These are phyloP conservation scores for Cadophora gregata DNA, from an alignment of 2,329 filamentous ascomycete genomes.

Conservation along the genomic window DNA sequence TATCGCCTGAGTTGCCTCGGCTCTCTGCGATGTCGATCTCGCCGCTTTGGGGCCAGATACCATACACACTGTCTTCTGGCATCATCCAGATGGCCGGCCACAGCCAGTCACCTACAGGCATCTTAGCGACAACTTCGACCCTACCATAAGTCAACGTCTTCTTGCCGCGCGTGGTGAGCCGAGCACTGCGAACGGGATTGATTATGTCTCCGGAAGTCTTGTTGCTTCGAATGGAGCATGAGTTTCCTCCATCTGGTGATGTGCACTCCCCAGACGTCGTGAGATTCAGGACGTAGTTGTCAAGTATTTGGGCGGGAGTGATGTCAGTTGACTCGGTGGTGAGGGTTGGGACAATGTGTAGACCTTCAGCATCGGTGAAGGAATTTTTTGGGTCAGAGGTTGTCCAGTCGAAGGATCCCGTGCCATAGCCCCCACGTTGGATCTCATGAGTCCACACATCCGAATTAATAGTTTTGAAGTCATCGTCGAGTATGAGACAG, in stretches of 20 bases:
- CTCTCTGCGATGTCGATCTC: neutral
- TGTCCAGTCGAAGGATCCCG: neutral
- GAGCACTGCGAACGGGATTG: neutral
- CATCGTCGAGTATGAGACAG: neutral
- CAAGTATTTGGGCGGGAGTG: neutral
- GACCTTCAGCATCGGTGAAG: neutral
- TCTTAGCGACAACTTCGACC: neutral
- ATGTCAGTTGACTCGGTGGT: neutral
- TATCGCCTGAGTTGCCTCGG: neutral
- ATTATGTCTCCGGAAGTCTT: neutral
- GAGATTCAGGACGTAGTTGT: neutral
- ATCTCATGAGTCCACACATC: neutral
- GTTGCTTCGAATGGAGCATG: neutral
- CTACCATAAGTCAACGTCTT: neutral
- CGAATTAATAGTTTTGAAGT: neutral
- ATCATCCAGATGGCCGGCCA: neutral
- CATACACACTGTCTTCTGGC: neutral
- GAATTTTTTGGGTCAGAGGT: neutral
- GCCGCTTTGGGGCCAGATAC: neutral
- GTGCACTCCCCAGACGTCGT: neutral
- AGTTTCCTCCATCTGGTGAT: neutral
- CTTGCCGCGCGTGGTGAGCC: neutral
- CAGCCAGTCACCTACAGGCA: neutral
- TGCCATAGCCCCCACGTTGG: neutral
- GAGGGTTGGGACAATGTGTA: neutral